Base-by-base conservation (phyloP, 2,329 filamentous ascomycete genomes). In the Ascochyta koolunga region DNA sequence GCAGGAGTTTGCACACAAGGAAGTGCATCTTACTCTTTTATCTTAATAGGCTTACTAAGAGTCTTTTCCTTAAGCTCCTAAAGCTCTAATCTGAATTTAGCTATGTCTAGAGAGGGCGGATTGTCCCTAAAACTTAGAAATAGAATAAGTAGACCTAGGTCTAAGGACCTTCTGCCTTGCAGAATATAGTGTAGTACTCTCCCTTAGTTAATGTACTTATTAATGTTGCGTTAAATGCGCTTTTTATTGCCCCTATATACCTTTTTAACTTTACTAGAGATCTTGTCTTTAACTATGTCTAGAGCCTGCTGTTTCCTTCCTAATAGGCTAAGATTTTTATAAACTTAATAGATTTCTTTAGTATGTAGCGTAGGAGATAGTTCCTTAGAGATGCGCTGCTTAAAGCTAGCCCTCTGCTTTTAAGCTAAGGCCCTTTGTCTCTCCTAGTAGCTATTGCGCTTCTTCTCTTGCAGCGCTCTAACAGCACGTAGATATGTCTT, bases 21-120 rank as follows among this genome's bases (percentile, higher is more conserved):
- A 42, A 38, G 15, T 47, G 0, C 5, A 9, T 41, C 56, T 37
- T 58, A 58, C 56, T 58, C 51, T 58, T 49, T 58, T 2, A 52
- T n/a, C 19, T 49, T 0, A 27, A 58, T 55, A 2, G 56, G 43
- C 16, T 47, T 58, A 21, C 39, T 52, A 36, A 58, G n/a, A n/a
- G n/a, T n/a, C n/a, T n/a, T n/a, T n/a, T n/a, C n/a, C n/a, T n/a
- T n/a, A n/a, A n/a, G n/a, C n/a, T n/a, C n/a, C n/a, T n/a, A n/a
- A n/a, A n/a, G n/a, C n/a, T n/a, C n/a, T n/a, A n/a, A n/a, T n/a
- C n/a, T n/a, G n/a, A n/a, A n/a, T n/a, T n/a, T n/a, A n/a, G n/a
- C n/a, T n/a, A n/a, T 38, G 35, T 19, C 13, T 21, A 38, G 13
- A 38, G 35, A 38, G 13, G 35, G 35, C 19, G 19, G 35, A 1